These are phyloP conservation scores for Leishmania braziliensis DNA, from an alignment of 208 protist species.

Conservation along the genomic window DNA sequence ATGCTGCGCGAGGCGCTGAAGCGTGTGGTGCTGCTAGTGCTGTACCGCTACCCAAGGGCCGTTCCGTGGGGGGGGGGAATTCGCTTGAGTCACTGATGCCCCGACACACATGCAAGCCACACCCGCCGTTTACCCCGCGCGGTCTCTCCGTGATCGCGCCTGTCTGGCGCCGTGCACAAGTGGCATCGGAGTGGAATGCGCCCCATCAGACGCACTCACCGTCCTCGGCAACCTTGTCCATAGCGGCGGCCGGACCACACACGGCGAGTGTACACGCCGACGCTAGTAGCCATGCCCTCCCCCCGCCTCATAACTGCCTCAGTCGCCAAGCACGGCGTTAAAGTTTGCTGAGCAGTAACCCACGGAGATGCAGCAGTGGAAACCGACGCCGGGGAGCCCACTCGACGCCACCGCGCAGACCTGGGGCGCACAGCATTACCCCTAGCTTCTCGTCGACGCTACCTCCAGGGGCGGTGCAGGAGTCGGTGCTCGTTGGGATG, in stretches of 20 bases:
- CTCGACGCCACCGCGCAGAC: slow-evolving; percentile 18
- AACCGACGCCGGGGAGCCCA: neutral
- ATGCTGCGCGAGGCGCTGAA: slow-evolving; percentile 38
- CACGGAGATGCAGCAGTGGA: neutral
- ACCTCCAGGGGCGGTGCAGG: slow-evolving; percentile 17
- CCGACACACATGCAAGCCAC: neutral
- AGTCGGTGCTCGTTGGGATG: slow-evolving; percentile 18
- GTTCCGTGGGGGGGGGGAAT: slow-evolving; percentile 39
- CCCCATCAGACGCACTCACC: slow-evolving; percentile 4
- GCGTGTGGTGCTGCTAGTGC: slow-evolving; percentile 34
- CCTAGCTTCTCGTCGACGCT: slow-evolving; percentile 15
- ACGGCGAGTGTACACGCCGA: neutral
- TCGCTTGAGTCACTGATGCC: slow-evolving; percentile 10
- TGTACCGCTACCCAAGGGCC: slow-evolving; percentile 32
- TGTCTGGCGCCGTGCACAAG: neutral
- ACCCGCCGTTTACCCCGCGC: neutral
- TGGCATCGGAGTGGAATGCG: neutral
- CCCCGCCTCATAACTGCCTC: slow-evolving; percentile 3
- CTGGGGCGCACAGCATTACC: slow-evolving; percentile 21
- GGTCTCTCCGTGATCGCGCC: neutral
- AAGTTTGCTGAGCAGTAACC: neutral
- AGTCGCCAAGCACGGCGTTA: neutral
- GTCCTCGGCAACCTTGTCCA: neutral
- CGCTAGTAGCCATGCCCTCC: neutral
- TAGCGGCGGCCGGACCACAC: neutral